phyloP scores from a whole-genome alignment of 2,329 filamentous ascomycete genomes.

The Penicillium sp. region DNA sequence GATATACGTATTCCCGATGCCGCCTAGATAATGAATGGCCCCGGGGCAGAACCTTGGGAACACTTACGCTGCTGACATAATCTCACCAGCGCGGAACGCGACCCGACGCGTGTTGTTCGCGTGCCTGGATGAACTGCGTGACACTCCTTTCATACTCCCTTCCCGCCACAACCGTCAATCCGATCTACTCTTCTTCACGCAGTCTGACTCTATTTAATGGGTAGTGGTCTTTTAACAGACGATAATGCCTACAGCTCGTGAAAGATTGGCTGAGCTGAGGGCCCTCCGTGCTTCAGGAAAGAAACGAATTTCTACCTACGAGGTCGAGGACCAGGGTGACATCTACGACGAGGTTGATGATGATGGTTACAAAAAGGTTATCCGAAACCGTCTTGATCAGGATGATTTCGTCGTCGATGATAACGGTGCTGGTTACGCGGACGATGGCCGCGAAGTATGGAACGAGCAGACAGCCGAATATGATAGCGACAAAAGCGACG shows the following conservation, averaged over 20 bases:
- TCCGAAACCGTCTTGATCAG: constrained; percentile 80
- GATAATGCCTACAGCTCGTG: constrained; percentile 35
- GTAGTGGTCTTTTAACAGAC: constrained; percentile 10
- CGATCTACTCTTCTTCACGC: constrained; percentile 1
- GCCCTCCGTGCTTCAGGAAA: constrained; percentile 85
- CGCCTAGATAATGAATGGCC: no score
- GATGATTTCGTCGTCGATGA: constrained; percentile 99
- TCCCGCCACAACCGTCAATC: constrained; percentile 18
- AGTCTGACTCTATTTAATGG: constrained; percentile 9
- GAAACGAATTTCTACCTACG: constrained; percentile 82
- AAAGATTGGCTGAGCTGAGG: constrained; percentile 66
- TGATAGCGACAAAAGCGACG: constrained; percentile 67
- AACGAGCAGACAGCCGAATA: constrained; percentile 60
- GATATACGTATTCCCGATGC: not conserved
- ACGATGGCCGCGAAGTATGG: constrained; percentile 94
- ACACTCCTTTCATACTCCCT: constrained; percentile 15
- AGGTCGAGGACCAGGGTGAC: constrained; percentile 77
- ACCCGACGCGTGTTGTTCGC: constrained; percentile 1
- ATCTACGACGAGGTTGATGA: constrained; percentile 97
- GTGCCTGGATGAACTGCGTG: constrained; percentile 9
- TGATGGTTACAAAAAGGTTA: constrained; percentile 94
- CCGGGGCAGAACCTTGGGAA: no score
- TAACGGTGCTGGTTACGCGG: constrained; percentile 93
- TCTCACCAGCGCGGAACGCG: not conserved
- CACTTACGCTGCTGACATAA: constrained; percentile 3